Conservation (phyloP, 176 grass and related monocot genomes). For the Pharus latifolius region DNA sequence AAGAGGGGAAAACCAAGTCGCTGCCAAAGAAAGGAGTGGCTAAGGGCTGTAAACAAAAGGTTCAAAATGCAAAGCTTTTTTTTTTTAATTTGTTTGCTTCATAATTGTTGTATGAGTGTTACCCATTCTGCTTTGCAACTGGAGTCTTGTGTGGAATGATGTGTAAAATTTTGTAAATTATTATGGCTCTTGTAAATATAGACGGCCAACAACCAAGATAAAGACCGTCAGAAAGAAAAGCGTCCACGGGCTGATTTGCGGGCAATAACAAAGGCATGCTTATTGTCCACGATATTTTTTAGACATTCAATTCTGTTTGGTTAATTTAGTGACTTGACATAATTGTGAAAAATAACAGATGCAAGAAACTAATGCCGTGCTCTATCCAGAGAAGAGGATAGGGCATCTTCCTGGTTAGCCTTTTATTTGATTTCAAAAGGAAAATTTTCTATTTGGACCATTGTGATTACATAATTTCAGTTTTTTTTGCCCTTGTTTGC, state of each 20-base stretch:
- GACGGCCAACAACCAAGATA: slow-evolving; percentile 1
- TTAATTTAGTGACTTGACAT: neutral
- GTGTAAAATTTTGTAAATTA: neutral
- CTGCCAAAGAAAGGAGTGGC: neutral
- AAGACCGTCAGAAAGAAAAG: slow-evolving; percentile 8
- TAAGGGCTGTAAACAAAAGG: neutral
- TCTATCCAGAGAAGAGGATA: slow-evolving; percentile 46
- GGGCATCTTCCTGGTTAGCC: slow-evolving; percentile 37
- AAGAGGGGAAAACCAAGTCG: neutral
- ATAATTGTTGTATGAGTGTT: neutral
- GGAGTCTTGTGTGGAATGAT: neutral
- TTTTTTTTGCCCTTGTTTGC: neutral
- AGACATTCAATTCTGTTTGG: neutral
- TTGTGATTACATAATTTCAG: neutral
- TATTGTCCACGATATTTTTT: neutral
- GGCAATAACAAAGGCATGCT: slow-evolving; percentile 35
- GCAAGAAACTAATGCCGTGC: slow-evolving; percentile 4
- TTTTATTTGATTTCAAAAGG: slow-evolving; percentile 1
- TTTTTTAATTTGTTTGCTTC: neutral
- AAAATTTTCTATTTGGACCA: neutral
- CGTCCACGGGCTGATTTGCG: slow-evolving; percentile 33
- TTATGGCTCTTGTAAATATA: slow-evolving; percentile 14
- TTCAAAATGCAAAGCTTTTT: neutral
- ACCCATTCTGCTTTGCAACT: neutral
- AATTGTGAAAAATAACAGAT: slow-evolving; percentile 27